A percentile compares a stretch with the other conserved stretches of the same genome.
phyloP scores from a whole-genome alignment of 1,284 basidiomycete genomes.

The Pseudomicrostroma phylloplanum region DNA sequence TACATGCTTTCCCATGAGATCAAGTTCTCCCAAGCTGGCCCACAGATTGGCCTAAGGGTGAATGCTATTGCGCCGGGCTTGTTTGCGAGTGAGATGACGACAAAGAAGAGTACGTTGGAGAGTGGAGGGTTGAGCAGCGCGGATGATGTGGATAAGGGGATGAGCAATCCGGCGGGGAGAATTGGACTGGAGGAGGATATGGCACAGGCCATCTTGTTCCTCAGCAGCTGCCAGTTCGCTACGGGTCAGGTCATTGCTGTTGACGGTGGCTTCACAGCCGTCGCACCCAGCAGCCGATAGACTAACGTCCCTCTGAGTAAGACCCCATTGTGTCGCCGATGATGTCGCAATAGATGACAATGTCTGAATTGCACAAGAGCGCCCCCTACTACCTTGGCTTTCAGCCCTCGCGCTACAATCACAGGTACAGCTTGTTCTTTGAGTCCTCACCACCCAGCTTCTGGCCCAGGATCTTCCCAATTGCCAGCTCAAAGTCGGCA shows the following conservation, averaged over 20 bases:
- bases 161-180: slow-evolving; percentile 29
- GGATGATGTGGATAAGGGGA: not conserved
- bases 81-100: slow-evolving; percentile 37
- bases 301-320: too few relatives aligned
- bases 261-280: slow-evolving; percentile 36
- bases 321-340: too few relatives aligned
- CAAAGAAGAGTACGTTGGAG: slow-evolving; percentile 14
- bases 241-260: slow-evolving; percentile 32
- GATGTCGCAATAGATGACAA: too few relatives aligned
- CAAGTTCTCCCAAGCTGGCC: slow-evolving; percentile 19
- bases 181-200: slow-evolving; percentile 30
- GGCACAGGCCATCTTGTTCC: slow-evolving; percentile 28
- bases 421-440: slow-evolving; percentile 48
- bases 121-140: slow-evolving; percentile 12
- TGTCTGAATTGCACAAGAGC: too few relatives aligned
- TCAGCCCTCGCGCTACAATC: too few relatives aligned
- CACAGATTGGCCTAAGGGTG: slow-evolving; percentile 19
- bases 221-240: slow-evolving; percentile 29
- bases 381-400: too few relatives aligned
- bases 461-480: slow-evolving; percentile 69
- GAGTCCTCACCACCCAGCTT: slow-evolving; percentile 49
- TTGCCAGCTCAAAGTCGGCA: slow-evolving; percentile 97
- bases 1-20: slow-evolving; percentile 37
- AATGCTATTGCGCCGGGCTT: slow-evolving; percentile 40
- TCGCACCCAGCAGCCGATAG: slow-evolving; percentile 9